Conservation (phyloP, 1,139 yeast genomes). For the Taiozyma sp. region DNA sequence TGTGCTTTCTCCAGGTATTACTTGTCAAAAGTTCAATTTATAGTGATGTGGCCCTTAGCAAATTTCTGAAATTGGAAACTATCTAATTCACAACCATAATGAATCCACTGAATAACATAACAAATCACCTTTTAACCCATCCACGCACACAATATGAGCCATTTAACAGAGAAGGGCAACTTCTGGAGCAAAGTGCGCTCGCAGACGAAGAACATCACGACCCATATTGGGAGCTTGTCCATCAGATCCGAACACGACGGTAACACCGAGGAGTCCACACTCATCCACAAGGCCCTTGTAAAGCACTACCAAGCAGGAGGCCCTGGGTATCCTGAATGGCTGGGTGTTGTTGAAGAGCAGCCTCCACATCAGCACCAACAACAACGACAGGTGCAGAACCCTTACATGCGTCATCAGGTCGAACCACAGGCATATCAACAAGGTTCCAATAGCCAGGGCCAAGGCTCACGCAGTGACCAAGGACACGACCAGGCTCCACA, state of each 20-base stretch:
- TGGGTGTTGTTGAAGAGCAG: slow-evolving; percentile 30
- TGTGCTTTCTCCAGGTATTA: too few species aligned
- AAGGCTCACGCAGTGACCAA: slow-evolving; percentile 5
- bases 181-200: slow-evolving; percentile 22
- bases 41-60: too few species aligned
- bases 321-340: slow-evolving; percentile 35
- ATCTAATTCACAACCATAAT: too few species aligned
- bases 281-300: slow-evolving; percentile 34
- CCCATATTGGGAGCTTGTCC: slow-evolving; percentile 21
- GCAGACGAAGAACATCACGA: slow-evolving; percentile 19
- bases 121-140: not conserved
- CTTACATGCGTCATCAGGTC: slow-evolving; percentile 2
- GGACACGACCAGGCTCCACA: slow-evolving; percentile 2
- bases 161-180: slow-evolving; percentile 7
- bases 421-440: slow-evolving; percentile 6
- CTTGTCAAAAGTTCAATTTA: too few species aligned
- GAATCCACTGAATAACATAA: too few species aligned
- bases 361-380: slow-evolving; percentile 1
- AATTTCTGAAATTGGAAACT: too few species aligned
- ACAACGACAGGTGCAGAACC: slow-evolving; percentile 3
- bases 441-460: not conserved
- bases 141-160: not conserved
- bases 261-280: slow-evolving; percentile 29
- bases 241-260: slow-evolving; percentile 34
- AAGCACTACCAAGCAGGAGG: slow-evolving; percentile 26